phyloP scores from a whole-genome alignment of 768 basidiomycete genomes.

The Guyanaporus albipodus region DNA sequence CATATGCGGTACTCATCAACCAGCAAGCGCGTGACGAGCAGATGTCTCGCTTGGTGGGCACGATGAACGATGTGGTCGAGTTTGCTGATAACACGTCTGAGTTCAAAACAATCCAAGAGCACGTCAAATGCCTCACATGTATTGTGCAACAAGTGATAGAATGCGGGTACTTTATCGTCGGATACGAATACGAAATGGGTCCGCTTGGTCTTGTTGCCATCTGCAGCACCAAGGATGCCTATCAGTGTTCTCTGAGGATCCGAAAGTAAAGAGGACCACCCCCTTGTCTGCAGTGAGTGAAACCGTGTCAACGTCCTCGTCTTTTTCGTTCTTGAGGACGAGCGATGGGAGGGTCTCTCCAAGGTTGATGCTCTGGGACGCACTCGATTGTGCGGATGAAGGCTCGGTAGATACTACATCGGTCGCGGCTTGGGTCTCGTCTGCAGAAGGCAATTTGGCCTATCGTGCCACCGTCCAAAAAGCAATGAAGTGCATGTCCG shows the following conservation, averaged over 20 bases:
- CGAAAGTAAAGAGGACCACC: constrained; percentile 82
- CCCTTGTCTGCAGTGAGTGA: constrained; percentile 66
- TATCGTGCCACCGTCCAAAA: not conserved
- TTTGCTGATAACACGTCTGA: no score
- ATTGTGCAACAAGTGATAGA: no score
- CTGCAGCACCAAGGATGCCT: constrained; percentile 73
- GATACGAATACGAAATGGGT: constrained; percentile 95
- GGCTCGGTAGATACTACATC: constrained; percentile 4
- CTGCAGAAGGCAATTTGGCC: constrained; percentile 18
- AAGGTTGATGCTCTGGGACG: constrained; percentile 45
- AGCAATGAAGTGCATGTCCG: no score
- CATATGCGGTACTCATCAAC: no score
- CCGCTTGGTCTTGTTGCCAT: constrained; percentile 79
- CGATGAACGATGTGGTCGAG: no score
- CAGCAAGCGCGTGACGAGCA: no score
- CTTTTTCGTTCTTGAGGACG: constrained; percentile 81
- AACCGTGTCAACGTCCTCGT: constrained; percentile 67
- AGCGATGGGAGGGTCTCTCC: constrained; percentile 75
- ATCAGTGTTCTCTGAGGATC: constrained; percentile 85
- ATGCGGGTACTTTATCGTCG: no score
- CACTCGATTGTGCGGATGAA: not conserved
- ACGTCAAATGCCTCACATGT: no score
- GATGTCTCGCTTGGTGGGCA: no score
- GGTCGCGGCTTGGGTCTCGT: not conserved
- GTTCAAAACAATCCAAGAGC: no score